phyloP scores from a whole-genome alignment of 129 eudicot genomes.

The Saussurea involucrata region DNA sequence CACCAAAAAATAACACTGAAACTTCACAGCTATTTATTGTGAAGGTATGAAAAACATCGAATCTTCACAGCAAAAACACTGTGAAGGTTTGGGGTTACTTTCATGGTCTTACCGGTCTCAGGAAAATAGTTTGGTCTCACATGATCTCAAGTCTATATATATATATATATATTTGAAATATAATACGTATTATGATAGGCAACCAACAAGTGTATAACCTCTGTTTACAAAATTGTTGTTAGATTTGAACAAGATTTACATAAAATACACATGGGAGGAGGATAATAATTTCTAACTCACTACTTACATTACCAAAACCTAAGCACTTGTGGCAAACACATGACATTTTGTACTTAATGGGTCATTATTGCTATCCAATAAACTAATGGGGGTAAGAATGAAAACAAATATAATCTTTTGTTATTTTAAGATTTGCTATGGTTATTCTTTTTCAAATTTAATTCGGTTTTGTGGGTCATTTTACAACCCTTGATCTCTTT shows the following conservation, averaged over 20 bases:
- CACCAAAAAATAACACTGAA: too few species aligned
- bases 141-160: too few species aligned
- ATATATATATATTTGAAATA: neutral
- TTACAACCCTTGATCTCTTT: slow-evolving; percentile 25
- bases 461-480: neutral
- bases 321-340: slow-evolving; percentile 23
- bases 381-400: slow-evolving; percentile 8
- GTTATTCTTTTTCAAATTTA: neutral
- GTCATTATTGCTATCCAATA: slow-evolving; percentile 9
- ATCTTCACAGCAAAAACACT: too few species aligned
- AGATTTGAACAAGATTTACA: slow-evolving; percentile 39
- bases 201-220: slow-evolving; percentile 1
- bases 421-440: slow-evolving; percentile 1
- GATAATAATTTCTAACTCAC: slow-evolving; percentile 18
- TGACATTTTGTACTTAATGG: slow-evolving; percentile 23
- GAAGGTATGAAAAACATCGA: too few species aligned
- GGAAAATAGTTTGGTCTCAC: too few species aligned
- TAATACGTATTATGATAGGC: neutral
- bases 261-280: slow-evolving; percentile 25
- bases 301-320: slow-evolving; percentile 45
- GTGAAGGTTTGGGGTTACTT: too few species aligned
- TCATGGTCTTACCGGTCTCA: too few species aligned
- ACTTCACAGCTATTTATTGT: too few species aligned
- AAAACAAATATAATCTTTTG: slow-evolving; percentile 8
- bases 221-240: slow-evolving; percentile 33